Evolutionary conservation across 495 filamentous ascomycete genomes (phyloP), one percentile per base, ranked within the genome.

Genomic region (Hypoxylon cercidicola): DNA sequence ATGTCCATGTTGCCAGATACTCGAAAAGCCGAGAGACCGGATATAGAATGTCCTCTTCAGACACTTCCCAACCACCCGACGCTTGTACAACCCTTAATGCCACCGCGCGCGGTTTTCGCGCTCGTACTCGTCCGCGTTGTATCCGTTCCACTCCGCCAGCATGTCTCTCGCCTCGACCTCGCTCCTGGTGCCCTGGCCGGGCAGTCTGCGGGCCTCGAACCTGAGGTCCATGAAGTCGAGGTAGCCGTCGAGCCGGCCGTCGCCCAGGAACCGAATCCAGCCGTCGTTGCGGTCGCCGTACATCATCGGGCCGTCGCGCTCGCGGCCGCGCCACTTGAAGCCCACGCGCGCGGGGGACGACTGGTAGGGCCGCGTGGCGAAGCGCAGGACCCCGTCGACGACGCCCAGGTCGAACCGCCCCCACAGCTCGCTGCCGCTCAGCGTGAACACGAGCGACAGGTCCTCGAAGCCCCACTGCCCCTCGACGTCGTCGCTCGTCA

Each of bases 381-480:
- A 43, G 9, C 46, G 63, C 0, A 77, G 19, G 7, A 77, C 61
- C 0, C 77, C 75, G 7, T 20, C 25, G n/a, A 77, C 32, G 10
- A 68, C 51, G 16, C 72, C 71, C 0, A 78, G 59, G 25, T 74
- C 69, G 54, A 79, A 78, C 0, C 48, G 46, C 0, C 69, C 77
- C 72, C 76, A 75, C 2, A 79, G 68, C 34, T 63, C 48, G 51
- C 49, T 60, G 10, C 77, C 73, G 52, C 70, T 71, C 0, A 79
- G 60, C 1, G 75, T 75, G 16, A 79, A 43, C 25, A 75, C 64
- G 1, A 79, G 58, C 13, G 15, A 12, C 19, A 68, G 56, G 34
- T 68, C 47, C 0, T 12, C 54, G 20, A 49, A 21, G 10, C 64
- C 54, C 39, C 59, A 65, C 39, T 74, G 28, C 1, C 47, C 46